These are phyloP conservation scores for Murraya koenigii DNA, from an alignment of 345 rosid genomes.

Conservation along the genomic window DNA sequence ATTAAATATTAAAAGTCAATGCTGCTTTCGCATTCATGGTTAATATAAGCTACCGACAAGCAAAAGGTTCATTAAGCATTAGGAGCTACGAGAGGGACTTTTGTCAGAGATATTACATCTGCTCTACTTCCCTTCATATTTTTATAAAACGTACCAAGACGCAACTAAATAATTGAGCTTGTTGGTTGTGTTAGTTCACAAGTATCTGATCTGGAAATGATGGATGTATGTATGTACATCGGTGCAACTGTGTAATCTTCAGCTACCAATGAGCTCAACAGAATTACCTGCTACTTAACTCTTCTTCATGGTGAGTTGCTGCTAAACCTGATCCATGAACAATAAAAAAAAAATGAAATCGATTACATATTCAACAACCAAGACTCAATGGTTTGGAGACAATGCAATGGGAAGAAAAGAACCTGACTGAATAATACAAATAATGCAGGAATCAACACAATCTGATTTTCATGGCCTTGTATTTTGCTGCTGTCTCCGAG, in stretches of 20 bases:
- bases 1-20: neutral
- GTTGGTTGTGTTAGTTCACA: neutral
- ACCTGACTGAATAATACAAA: constrained; percentile 2
- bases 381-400: neutral
- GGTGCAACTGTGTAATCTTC: constrained; percentile 5
- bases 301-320: neutral
- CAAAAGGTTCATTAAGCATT: neutral
- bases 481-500: constrained; percentile 38
- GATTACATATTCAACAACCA: neutral
- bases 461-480: constrained; percentile 7
- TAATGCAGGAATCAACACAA: neutral
- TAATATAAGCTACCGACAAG: neutral
- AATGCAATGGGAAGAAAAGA: neutral
- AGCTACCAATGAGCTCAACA: constrained; percentile 1
- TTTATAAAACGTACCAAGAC: neutral
- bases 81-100: neutral
- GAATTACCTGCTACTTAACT: constrained; percentile 14
- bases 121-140: neutral
- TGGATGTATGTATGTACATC: constrained; percentile 6
- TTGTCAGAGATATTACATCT: neutral
- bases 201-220: neutral
- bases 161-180: neutral
- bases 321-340: constrained; percentile 7
- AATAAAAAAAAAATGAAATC: neutral
- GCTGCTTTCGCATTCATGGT: neutral